Evolutionary conservation across 352 stramenopile genomes (phyloP).

Genomic region (Pythium phragmiticola): DNA sequence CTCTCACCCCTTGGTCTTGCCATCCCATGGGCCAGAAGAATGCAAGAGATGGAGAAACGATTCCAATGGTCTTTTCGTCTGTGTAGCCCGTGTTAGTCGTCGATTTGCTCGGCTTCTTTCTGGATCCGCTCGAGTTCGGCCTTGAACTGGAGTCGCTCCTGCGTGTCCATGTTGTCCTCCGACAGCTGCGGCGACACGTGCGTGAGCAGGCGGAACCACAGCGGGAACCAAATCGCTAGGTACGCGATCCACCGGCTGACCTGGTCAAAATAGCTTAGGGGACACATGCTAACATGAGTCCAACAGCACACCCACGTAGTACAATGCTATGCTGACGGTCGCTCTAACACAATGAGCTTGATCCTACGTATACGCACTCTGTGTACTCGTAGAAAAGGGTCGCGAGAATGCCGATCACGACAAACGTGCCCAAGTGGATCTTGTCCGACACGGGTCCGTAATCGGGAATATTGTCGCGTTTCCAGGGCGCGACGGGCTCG

Average conservation of each 20-base stretch:
- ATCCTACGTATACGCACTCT: slow-evolving; percentile 29
- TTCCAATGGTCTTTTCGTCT: neutral
- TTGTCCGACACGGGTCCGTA: slow-evolving; percentile 64
- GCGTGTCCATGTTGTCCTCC: slow-evolving; percentile 54
- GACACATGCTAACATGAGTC: neutral
- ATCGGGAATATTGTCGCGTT: slow-evolving; percentile 76
- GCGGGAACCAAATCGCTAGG: slow-evolving; percentile 74
- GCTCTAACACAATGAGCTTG: neutral
- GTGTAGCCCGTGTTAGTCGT: slow-evolving; percentile 14
- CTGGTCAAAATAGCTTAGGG: slow-evolving; percentile 61
- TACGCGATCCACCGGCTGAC: slow-evolving; percentile 75
- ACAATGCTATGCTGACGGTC: neutral
- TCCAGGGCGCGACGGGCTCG: slow-evolving; percentile 81
- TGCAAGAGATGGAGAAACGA: neutral
- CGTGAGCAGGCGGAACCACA: slow-evolving; percentile 75
- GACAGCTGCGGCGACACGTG: slow-evolving; percentile 60
- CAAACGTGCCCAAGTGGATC: slow-evolving; percentile 67
- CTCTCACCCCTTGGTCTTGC: neutral
- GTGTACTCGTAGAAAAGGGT: slow-evolving; percentile 75
- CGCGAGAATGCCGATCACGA: slow-evolving; percentile 56
- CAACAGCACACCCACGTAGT: neutral
- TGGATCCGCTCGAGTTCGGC: slow-evolving; percentile 43
- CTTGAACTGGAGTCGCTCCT: slow-evolving; percentile 50
- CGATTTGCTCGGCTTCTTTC: slow-evolving; percentile 26
- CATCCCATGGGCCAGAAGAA: slow-evolving; percentile 10